Conservation (phyloP, 2,329 filamentous ascomycete species). For the Metarhizium album region DNA sequence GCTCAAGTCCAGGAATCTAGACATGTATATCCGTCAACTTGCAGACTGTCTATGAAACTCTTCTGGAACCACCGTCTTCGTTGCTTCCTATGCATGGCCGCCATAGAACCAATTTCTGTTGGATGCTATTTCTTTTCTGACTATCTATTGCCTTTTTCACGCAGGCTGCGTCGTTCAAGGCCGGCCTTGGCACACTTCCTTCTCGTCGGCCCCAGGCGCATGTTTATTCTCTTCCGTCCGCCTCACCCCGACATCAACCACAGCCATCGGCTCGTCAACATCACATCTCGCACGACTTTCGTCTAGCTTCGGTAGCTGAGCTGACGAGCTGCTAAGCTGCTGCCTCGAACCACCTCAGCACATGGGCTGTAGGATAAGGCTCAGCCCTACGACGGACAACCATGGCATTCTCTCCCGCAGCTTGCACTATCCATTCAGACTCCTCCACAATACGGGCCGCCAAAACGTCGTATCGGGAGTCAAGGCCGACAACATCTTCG, state of each 20-base stretch:
- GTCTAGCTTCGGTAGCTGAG: not conserved
- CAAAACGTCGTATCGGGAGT: not conserved
- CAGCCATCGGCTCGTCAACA: not conserved
- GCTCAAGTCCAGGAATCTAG: not conserved
- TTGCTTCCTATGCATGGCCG: not conserved
- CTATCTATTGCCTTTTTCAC: not conserved
- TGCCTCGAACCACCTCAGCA: not conserved
- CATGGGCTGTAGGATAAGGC: not conserved
- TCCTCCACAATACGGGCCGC: not conserved
- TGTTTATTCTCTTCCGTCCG: constrained; percentile 1
- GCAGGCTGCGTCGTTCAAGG: not conserved
- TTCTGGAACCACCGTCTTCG: no score
- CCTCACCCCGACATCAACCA: not conserved
- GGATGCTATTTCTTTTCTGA: not conserved
- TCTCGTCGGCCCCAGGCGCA: not conserved
- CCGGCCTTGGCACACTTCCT: not conserved
- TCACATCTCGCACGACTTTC: not conserved
- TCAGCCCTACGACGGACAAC: no score
- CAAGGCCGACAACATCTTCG: not conserved
- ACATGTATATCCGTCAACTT: not conserved
- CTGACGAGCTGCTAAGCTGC: not conserved
- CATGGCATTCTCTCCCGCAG: not conserved
- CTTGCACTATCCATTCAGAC: not conserved
- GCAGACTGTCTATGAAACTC: not conserved
- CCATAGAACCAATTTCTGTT: not conserved